Percentiles rank a stretch among this genome's conserved stretches.
Conservation (phyloP, 768 basidiomycete genomes). For the Favolaschia claudopus region DNA sequence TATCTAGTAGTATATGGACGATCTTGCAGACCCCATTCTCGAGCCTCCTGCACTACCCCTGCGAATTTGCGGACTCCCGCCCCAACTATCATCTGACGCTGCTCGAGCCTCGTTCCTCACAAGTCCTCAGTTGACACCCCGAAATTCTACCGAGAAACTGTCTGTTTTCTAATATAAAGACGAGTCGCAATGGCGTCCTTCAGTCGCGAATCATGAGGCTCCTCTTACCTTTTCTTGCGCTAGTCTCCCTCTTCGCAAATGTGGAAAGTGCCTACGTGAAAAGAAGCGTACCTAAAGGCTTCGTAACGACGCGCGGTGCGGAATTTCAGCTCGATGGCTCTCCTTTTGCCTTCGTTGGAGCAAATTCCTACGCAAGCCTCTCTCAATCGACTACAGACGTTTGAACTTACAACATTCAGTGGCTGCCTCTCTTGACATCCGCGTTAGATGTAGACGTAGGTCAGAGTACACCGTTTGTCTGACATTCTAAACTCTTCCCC, state of each 20-base stretch:
- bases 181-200: neutral
- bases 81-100: no score
- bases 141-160: constrained; percentile 37
- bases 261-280: neutral
- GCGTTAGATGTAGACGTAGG: constrained; percentile 58
- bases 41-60: neutral
- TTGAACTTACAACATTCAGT: constrained; percentile 39
- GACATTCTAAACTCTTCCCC: no score
- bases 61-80: no score
- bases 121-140: constrained; percentile 3
- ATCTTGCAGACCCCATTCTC: no score
- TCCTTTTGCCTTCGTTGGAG: constrained; percentile 61
- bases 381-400: neutral
- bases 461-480: no score
- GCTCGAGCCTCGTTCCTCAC: no score
- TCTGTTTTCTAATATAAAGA: constrained; percentile 25
- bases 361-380: constrained; percentile 58
- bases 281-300: constrained; percentile 43
- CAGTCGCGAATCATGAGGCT: constrained; percentile 6
- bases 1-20: no score
- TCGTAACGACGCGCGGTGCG: constrained; percentile 50
- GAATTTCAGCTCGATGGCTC: constrained; percentile 57
- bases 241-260: neutral
- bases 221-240: constrained; percentile 4
- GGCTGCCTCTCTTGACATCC: constrained; percentile 61